Percentiles rank a stretch among this genome's conserved stretches.
phyloP scores from a whole-genome alignment of 805 yeast species.

The Starmerella davenportii region DNA sequence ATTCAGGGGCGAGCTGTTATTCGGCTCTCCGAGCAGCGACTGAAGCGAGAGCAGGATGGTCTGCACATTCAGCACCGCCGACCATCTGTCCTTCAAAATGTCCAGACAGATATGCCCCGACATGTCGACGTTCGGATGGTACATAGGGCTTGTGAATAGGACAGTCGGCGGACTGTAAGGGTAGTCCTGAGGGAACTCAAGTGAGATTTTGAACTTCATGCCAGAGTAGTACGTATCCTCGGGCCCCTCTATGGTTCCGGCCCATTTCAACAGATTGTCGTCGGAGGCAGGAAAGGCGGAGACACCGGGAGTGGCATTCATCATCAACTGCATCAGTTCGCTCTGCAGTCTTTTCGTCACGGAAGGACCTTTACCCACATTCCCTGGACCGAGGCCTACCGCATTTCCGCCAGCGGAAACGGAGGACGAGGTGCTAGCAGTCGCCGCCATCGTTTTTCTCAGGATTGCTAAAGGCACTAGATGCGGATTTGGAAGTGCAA shows the following conservation, averaged over 20 bases:
- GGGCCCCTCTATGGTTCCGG: conserved; percentile 42
- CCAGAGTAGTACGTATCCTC: conserved; percentile 38
- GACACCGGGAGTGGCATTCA: conserved; percentile 33
- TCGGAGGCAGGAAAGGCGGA: conserved; percentile 39
- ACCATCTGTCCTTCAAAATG: conserved; percentile 48
- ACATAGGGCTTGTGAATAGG: conserved; percentile 40
- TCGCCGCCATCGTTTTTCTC: conserved; percentile 12
- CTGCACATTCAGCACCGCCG: conserved; percentile 44
- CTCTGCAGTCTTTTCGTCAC: conserved; percentile 35
- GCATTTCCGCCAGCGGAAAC: background rate
- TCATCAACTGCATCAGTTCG: conserved; percentile 37
- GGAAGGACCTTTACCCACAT: conserved; percentile 22
- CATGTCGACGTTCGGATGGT: conserved; percentile 50
- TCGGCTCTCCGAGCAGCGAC: conserved; percentile 45
- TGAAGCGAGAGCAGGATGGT: conserved; percentile 41
- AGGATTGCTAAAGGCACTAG: too few relatives aligned
- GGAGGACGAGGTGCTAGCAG: conserved; percentile 2
- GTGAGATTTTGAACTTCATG: conserved; percentile 32
- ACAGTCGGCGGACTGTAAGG: conserved; percentile 43
- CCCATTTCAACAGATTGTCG: conserved; percentile 37
- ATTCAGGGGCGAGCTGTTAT: conserved; percentile 37
- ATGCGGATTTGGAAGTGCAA: too few relatives aligned
- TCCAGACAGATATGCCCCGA: conserved; percentile 49
- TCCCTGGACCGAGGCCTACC: background rate
- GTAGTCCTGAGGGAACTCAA: conserved; percentile 37